Base-by-base conservation (phyloP, 495 filamentous ascomycete species). In the Xylaria bambusicola region DNA sequence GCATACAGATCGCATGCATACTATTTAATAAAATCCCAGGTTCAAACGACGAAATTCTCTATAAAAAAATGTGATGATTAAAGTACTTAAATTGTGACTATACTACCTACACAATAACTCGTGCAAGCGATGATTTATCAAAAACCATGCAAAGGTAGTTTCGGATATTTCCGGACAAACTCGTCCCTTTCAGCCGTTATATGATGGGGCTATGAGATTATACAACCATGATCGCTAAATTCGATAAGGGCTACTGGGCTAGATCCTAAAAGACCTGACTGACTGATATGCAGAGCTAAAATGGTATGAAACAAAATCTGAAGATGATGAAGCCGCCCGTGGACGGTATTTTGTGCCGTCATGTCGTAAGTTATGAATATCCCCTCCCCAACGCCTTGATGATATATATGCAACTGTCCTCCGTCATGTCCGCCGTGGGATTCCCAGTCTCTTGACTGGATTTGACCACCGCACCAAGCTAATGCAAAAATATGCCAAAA, bases 361-460 rank as follows among this genome's bases (percentile, higher is more conserved):
- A 57, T 15, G n/a, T 48, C 44, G 12, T 48, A 40, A 57, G 15
- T 27, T n/a, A 38, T 21, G 20, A 44, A 24, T 26, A 8, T 13
- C 20, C 44, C 20, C 40, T 17, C 29, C 10, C 21, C 5, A 48
- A 38, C 54, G 54, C 42, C 42, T 1, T 52, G 44, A 48, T 47
- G n/a, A 49, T 52, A 48, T 57, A 49, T 52, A 48, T 57, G 54
- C 31, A 57, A 27, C 9, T 57, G 21, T 21, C 17, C 29, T 46
- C 41, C 29, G 31, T 17, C 27, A 56, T 38, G 29, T 27, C 51
- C 40, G 36, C 51, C 23, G 9, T 41, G 51, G 8, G 4, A 3
- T 33, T 31, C 15, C 29, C 20, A 12, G 21, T 38, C 27, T 38
- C 20, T 23, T n/a, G n/a, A 24, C 27, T 13, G 36, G 27, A 42